Evolutionary conservation across 2,329 filamentous ascomycete genomes (phyloP), one percentile per base, ranked within the genome.

Genomic region (Penicillium verrucosum): DNA sequence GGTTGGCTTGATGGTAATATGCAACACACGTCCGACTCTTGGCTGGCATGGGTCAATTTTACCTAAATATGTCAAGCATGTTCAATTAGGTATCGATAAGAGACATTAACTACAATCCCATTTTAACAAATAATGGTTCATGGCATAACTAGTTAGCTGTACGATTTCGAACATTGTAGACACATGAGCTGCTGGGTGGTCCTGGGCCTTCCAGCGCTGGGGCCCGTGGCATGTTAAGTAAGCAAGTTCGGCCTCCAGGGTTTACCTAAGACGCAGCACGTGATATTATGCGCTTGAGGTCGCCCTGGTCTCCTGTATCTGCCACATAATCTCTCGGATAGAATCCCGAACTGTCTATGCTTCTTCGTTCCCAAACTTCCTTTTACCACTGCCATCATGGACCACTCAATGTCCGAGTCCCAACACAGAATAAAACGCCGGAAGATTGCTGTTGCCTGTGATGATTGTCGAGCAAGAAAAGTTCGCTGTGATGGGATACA

Each of bases 381-480:
- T 27, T 5, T 18, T 43, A 7, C 6, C 1, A 36, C 18, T n/a
- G 32, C 6, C 12, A 37, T 23, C 2, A 55, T 45, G 40, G 18
- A 51, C n/a, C 23, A 30, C 18, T 23, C n/a, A 21, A 2, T 16
- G 2, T 21, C 53, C 2, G 4, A 43, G 16, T 18, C 40, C 4
- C 32, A 36, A 14, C 16, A 27, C 23, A 50, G 34, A 48, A 10
- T 30, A 16, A 79, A 78, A 58, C 68, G 77, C n/a, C 70, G 76
- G 51, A 79, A 78, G 58, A 76, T 79, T 25, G 69, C 76, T 32
- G 68, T 78, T 10, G 77, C 77, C 3, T 80, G 77, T 56, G 72
- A 78, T 47, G 71, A 70, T 5, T 79, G 77, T 57, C 72, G 77
- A 11, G 59, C 61, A 5, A 73, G 72, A 52, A 79, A 80, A 61